Conservation (phyloP, 495 filamentous ascomycete genomes). For the Staphylotrichum longicolle region DNA sequence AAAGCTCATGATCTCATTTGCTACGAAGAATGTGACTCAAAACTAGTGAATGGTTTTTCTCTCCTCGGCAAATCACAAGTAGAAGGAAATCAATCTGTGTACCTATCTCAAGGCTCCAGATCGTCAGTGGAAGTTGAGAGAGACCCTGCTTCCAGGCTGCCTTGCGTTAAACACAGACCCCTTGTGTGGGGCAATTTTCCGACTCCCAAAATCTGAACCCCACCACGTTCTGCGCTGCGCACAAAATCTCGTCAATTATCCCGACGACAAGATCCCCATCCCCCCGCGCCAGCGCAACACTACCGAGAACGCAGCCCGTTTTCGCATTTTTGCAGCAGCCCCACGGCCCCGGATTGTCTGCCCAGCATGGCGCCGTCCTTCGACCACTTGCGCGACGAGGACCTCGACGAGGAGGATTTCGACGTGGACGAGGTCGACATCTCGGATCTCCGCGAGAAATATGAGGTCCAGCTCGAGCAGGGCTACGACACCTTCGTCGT, state of each 20-base stretch:
- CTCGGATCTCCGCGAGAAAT: conserved; percentile 87
- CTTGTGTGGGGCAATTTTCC: conserved; percentile 37
- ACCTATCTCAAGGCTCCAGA: no score
- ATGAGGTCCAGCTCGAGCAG: conserved; percentile 91
- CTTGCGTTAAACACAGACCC: not conserved
- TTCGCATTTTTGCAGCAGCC: conserved; percentile 18
- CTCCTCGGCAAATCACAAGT: no score
- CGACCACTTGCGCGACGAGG: conserved; percentile 58
- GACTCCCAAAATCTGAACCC: conserved; percentile 31
- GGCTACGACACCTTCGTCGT: conserved; percentile 95
- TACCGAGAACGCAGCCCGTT: conserved; percentile 16
- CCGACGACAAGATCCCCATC: conserved; percentile 22
- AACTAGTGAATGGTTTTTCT: no score
- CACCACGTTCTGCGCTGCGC: conserved; percentile 35
- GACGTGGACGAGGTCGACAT: conserved; percentile 93
- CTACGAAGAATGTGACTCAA: no score
- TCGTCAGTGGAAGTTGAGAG: no score
- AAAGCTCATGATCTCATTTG: no score
- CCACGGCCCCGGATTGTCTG: conserved; percentile 15
- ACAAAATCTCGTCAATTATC: conserved; percentile 40
- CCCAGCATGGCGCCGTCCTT: conserved; percentile 60
- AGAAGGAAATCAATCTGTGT: no score
- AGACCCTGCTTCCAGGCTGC: no score
- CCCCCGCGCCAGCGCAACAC: conserved; percentile 27
- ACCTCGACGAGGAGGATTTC: conserved; percentile 83